A percentile compares a stretch with the other conserved stretches of the same genome.
phyloP scores from a whole-genome alignment of 495 filamentous ascomycete genomes.

The Lasiosphaeria hispida region DNA sequence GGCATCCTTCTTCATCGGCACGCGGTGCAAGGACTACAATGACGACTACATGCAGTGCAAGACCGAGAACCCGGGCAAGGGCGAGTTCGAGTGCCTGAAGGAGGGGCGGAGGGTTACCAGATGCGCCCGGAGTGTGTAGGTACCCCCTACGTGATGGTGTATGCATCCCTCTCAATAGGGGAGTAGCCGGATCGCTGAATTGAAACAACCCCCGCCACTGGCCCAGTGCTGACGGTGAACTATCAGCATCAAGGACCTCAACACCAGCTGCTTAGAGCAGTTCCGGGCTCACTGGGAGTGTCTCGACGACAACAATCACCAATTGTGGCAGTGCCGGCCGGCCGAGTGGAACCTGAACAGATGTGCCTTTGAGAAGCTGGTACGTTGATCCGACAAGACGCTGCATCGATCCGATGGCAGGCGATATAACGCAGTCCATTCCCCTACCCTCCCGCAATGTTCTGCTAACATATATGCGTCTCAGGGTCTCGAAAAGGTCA shows the following conservation, averaged over 20 bases:
- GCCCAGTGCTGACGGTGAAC: background rate
- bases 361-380: constrained; percentile 94
- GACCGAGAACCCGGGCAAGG: constrained; percentile 78
- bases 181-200: too few relatives aligned
- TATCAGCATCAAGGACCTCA: constrained; percentile 84
- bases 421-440: too few relatives aligned
- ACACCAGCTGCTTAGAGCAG: constrained; percentile 85
- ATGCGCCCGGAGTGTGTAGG: constrained; percentile 94
- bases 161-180: background rate
- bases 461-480: background rate
- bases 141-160: constrained; percentile 23
- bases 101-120: constrained; percentile 94
- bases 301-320: constrained; percentile 95
- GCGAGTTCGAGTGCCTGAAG: constrained; percentile 91
- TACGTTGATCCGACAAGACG: constrained; percentile 44
- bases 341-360: constrained; percentile 78
- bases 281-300: constrained; percentile 94
- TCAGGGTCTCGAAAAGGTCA: constrained; percentile 84
- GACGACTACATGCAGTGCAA: constrained; percentile 99
- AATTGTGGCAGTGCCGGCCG: constrained; percentile 85
- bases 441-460: too few relatives aligned
- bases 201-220: background rate
- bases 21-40: constrained; percentile 89
- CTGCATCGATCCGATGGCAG: background rate
- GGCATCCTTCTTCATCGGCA: constrained; percentile 96